phyloP scores from a whole-genome alignment of 1,284 basidiomycete genomes.

The Cryptococcus sp. region DNA sequence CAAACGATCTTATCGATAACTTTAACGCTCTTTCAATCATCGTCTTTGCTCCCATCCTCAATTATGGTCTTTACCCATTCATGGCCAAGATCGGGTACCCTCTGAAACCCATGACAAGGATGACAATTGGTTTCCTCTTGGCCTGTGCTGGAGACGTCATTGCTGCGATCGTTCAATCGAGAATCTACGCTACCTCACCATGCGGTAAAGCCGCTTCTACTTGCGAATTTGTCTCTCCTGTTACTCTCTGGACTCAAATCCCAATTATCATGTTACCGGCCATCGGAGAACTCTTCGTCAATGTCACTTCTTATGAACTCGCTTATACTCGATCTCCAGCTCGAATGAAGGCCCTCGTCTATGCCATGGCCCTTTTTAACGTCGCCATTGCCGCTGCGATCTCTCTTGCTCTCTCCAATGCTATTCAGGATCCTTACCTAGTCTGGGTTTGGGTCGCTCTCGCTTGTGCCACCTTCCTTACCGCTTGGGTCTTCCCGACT shows the following conservation, averaged over 20 bases:
- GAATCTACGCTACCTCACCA: constrained; percentile 47
- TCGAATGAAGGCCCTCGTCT: constrained; percentile 38
- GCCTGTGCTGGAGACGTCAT: constrained; percentile 38
- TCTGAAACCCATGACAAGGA: constrained; percentile 25
- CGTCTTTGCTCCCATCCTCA: constrained; percentile 49
- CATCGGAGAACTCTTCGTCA: constrained; percentile 51
- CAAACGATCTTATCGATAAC: constrained; percentile 46
- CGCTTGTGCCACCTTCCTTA: constrained; percentile 37
- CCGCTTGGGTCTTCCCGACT: constrained; percentile 31
- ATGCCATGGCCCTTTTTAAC: constrained; percentile 39
- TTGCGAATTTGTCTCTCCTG: constrained; percentile 25
- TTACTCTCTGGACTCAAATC: constrained; percentile 42
- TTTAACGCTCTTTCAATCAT: constrained; percentile 49
- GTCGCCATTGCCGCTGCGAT: constrained; percentile 50
- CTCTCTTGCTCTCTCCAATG: constrained; percentile 32
- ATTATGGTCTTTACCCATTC: constrained; percentile 48
- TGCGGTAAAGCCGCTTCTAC: constrained; percentile 47
- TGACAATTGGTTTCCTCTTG: constrained; percentile 15
- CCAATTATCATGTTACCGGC: constrained; percentile 50
- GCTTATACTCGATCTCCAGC: constrained; percentile 44
- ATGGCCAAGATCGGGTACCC: constrained; percentile 43
- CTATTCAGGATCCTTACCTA: constrained; percentile 49
- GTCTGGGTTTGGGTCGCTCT: constrained; percentile 49
- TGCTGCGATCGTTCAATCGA: constrained; percentile 49
- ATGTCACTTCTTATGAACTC: constrained; percentile 51